A percentile compares a stretch with the other conserved stretches of the same genome.
Conservation (phyloP, 805 yeast species). For the Lachancea dasiensis region DNA sequence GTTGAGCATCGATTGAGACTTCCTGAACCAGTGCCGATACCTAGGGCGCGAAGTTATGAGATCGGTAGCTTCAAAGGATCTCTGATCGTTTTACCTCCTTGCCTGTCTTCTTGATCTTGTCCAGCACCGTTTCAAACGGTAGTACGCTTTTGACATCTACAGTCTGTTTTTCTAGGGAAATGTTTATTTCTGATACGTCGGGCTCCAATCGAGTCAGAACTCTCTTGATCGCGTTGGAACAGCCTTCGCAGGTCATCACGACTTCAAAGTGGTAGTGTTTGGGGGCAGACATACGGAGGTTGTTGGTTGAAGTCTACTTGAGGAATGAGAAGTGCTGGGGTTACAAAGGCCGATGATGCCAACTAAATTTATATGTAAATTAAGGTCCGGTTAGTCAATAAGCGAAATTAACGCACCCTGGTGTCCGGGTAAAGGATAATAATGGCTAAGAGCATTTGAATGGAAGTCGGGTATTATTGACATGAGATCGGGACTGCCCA, state of each 20-base stretch:
- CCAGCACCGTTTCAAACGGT: constrained; percentile 72
- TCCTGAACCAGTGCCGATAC: no score
- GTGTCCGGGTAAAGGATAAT: constrained; percentile 1
- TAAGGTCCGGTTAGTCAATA: background rate
- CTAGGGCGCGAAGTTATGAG: no score
- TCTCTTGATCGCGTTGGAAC: constrained; percentile 80
- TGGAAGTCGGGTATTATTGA: background rate
- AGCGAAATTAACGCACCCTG: constrained; percentile 5
- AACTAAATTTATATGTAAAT: background rate
- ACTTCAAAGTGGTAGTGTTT: constrained; percentile 77
- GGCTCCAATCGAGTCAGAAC: constrained; percentile 69
- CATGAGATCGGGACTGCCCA: no score
- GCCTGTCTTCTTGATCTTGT: constrained; percentile 84
- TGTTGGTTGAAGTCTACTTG: background rate
- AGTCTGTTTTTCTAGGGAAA: constrained; percentile 72
- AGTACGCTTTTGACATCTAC: constrained; percentile 69
- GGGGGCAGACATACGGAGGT: constrained; percentile 35
- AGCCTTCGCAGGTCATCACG: constrained; percentile 80
- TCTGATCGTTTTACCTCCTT: constrained; percentile 70
- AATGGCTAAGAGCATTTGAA: background rate
- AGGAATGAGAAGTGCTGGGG: no score
- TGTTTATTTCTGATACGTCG: constrained; percentile 57
- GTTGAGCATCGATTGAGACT: no score
- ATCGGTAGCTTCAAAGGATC: constrained; percentile 30
- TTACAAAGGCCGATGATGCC: no score